Conservation (phyloP, 768 basidiomycete species). For the Pisolithus marmoratus region DNA sequence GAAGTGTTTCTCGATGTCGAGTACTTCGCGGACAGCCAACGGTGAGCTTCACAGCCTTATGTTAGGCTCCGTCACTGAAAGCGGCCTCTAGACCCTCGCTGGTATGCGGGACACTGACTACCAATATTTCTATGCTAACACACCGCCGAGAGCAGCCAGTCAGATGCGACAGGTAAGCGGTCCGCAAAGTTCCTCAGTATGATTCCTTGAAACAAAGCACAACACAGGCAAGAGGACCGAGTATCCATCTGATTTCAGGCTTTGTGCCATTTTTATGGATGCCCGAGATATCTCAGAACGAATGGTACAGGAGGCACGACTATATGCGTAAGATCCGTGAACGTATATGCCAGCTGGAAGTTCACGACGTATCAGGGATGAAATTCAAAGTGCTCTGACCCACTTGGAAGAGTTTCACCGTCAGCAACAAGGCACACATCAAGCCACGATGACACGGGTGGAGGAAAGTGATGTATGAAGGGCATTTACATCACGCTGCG, state of each 20-base stretch:
- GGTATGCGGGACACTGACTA: too few species aligned
- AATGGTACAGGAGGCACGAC: constrained; percentile 21
- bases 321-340: constrained; percentile 18
- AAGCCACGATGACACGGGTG: constrained; percentile 5
- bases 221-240: constrained; percentile 8
- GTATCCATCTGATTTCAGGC: constrained; percentile 16
- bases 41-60: not conserved
- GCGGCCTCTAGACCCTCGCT: too few species aligned
- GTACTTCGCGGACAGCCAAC: not conserved
- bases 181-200: not conserved
- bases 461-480: constrained; percentile 13
- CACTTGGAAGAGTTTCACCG: constrained; percentile 19
- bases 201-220: not conserved
- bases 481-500: not conserved
- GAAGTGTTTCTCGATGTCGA: too few species aligned
- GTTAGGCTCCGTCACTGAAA: too few species aligned
- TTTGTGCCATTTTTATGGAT: constrained; percentile 13
- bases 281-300: constrained; percentile 8
- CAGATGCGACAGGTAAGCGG: not conserved
- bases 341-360: not conserved
- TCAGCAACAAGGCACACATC: constrained; percentile 6
- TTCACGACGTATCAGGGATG: constrained; percentile 13
- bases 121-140: too few species aligned
- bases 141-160: too few species aligned
- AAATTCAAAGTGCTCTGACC: constrained; percentile 11